Evolutionary conservation across 75 land plant species (phyloP).

Genomic region (Pinus albicaulis): DNA sequence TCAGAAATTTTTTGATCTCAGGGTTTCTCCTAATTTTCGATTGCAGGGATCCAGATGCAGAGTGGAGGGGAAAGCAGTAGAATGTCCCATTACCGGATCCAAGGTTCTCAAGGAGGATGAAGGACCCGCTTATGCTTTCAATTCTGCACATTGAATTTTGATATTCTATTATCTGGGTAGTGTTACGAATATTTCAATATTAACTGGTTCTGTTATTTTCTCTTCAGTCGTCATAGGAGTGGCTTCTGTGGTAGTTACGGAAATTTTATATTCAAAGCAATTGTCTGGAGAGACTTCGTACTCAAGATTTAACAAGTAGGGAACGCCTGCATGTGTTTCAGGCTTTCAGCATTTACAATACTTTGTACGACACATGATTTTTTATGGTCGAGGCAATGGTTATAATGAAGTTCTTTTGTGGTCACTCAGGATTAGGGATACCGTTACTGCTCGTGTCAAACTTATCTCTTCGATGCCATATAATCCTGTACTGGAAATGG

Average conservation of each 20-base stretch:
- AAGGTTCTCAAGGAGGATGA: not conserved
- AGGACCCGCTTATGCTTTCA: not conserved
- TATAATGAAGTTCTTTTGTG: not conserved
- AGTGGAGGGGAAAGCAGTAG: constrained; percentile 6
- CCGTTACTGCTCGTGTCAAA: not conserved
- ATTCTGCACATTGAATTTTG: constrained; percentile 1
- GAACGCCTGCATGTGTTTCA: not conserved
- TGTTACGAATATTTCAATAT: not conserved
- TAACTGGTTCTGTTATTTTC: not conserved
- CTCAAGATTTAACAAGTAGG: not conserved
- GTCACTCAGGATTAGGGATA: not conserved
- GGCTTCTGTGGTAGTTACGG: not conserved
- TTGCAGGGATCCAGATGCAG: constrained; percentile 9
- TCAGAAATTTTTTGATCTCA: not conserved
- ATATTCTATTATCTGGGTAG: not conserved
- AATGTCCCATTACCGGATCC: not conserved
- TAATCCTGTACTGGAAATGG: not conserved
- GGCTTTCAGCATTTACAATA: not conserved
- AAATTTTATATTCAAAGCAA: not conserved
- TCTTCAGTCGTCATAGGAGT: not conserved
- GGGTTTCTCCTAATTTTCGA: not conserved
- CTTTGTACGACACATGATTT: no score
- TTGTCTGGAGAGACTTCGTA: not conserved
- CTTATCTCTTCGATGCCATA: not conserved
- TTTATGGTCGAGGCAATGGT: not conserved